Evolutionary conservation across 176 grass and related monocot genomes (phyloP), one percentile per base, ranked within the genome.

Genomic region (Elaeis guineensis): DNA sequence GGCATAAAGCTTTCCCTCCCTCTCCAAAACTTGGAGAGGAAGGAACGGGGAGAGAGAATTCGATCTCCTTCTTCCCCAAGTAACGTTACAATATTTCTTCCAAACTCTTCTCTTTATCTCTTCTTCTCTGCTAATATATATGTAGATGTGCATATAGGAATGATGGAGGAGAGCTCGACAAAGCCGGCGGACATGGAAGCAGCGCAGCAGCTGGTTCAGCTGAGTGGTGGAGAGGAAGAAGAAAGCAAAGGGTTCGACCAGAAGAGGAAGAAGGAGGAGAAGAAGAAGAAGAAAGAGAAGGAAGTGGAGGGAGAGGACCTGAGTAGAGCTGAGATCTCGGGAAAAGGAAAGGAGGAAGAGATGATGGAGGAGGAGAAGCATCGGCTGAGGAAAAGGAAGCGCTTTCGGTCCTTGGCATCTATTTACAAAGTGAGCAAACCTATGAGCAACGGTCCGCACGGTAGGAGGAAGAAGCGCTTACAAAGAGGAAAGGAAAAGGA

Each of bases 141-240:
- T 44, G 35, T 44, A 11, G 2, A 2, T 9, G 6, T 2, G 0
- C 6, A 3, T 9, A 35, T 44, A 44, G 35, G 35, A 12, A 44
- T 44, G 2, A 11, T 26, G 25, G 25, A 44, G 49, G 54, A 49
- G 28, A 55, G 22, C 0, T 49, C 15, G 28, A 60, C 63, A 11
- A 61, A 69, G 59, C 54, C 69, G 9, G n/a, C n/a, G n/a, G 79
- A 77, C 51, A 72, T 80, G 77, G 77, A 86, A 63, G 83, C 73
- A 5, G 73, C 77, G 69, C 69, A 86, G 73, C 77, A 85, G 72
- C 76, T 85, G 51, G 58, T 85, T 67, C 67, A 85, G 72, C 72
- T 85, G 21, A 85, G 72, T 62, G 77, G 77, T 1, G 64, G 63
- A 58, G 55, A 22, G 19, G 52, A 44, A 44, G 2, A 35, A 35